phyloP scores from a whole-genome alignment of 2,329 filamentous ascomycete genomes.

The Phaeosphaeriaceae sp. region DNA sequence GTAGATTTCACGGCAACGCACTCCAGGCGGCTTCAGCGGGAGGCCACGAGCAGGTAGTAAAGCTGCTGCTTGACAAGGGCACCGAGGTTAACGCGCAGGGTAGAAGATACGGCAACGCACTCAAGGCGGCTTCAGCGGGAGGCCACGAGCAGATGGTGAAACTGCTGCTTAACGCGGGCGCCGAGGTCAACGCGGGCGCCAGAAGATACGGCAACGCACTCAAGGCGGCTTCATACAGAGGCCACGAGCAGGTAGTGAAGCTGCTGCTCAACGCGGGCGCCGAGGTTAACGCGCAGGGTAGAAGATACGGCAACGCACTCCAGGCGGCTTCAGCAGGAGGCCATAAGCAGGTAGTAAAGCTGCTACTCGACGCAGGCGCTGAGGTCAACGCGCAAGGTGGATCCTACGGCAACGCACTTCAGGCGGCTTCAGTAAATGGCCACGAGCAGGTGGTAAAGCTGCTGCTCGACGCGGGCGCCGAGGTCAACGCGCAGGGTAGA shows the following conservation, averaged over 20 bases:
- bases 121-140: slow-evolving; percentile 14
- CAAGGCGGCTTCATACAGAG: slow-evolving; percentile 1
- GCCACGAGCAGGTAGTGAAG: too few species aligned
- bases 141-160: slow-evolving; percentile 13
- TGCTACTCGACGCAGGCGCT: background rate
- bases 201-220: background rate
- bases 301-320: background rate
- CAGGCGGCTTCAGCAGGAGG: background rate
- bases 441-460: too few species aligned
- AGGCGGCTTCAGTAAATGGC: too few species aligned
- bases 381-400: too few species aligned
- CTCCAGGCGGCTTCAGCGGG: slow-evolving; percentile 14
- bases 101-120: background rate
- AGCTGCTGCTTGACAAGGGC: slow-evolving; percentile 15
- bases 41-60: slow-evolving; percentile 13
- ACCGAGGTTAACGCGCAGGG: background rate
- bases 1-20: background rate
- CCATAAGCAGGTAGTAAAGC: slow-evolving; percentile 1
- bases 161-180: slow-evolving; percentile 15
- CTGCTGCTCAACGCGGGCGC: slow-evolving; percentile 1
- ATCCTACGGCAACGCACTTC: too few species aligned
- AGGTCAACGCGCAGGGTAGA: too few species aligned
- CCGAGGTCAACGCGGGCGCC: background rate
- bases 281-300: slow-evolving; percentile 1
- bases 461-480: too few species aligned